Evolutionary conservation across 2,329 filamentous ascomycete genomes (phyloP).

Genomic region (Alternaria burnsii): DNA sequence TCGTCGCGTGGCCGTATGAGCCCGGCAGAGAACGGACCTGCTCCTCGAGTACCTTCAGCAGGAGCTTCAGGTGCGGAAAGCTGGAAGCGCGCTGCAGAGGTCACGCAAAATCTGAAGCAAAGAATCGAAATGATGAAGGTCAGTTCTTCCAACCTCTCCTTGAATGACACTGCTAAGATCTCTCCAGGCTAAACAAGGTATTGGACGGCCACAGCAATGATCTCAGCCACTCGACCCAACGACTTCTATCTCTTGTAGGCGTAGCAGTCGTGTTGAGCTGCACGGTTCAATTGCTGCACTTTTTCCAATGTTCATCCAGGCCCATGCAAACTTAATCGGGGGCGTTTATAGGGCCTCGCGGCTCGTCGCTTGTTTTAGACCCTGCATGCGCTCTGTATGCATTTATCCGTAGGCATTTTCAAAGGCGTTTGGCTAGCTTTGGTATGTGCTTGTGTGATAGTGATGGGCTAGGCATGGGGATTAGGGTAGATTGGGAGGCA

Average conservation of each 20-base stretch:
- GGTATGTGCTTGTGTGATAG: slow-evolving; percentile 18
- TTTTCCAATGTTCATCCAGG: slow-evolving; percentile 5
- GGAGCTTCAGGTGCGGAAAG: slow-evolving; percentile 69
- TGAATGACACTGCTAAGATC: slow-evolving; percentile 20
- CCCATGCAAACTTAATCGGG: background rate
- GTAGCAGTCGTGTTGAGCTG: background rate
- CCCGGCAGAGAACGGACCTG: slow-evolving; percentile 37
- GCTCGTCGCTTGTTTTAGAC: slow-evolving; percentile 7
- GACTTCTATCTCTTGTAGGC: background rate
- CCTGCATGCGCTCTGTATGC: slow-evolving; percentile 12
- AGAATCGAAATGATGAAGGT: slow-evolving; percentile 99
- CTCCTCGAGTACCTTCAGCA: slow-evolving; percentile 37
- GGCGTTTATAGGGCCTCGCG: slow-evolving; percentile 9
- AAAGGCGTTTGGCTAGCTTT: slow-evolving; percentile 15
- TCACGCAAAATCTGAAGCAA: slow-evolving; percentile 96
- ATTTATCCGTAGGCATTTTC: slow-evolving; percentile 23
- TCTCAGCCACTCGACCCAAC: slow-evolving; percentile 1
- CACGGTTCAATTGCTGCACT: slow-evolving; percentile 7
- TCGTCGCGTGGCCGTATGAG: slow-evolving; percentile 48
- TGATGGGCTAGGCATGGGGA: slow-evolving; percentile 10
- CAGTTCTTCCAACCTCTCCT: slow-evolving; percentile 29
- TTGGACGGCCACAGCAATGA: slow-evolving; percentile 38
- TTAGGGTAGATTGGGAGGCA: slow-evolving; percentile 7
- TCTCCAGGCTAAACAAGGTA: slow-evolving; percentile 50
- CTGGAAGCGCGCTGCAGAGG: slow-evolving; percentile 96